These are phyloP conservation scores for Fusarium dimerum DNA, from an alignment of 2,329 filamentous ascomycete genomes.

Conservation along the genomic window DNA sequence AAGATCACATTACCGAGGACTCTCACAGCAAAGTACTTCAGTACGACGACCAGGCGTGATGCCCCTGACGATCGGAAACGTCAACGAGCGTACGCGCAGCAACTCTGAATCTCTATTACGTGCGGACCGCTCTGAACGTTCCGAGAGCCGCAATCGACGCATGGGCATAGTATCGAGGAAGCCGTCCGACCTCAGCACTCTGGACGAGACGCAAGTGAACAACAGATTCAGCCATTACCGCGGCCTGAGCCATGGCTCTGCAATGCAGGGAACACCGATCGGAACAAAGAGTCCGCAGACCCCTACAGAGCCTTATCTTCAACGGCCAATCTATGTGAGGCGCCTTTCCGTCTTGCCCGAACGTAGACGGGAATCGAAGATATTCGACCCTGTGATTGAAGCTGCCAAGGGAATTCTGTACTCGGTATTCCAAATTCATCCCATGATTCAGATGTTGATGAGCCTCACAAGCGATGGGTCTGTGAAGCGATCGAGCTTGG, in stretches of 20 bases:
- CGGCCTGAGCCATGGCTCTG: conserved; percentile 68
- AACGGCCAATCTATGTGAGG: conserved; percentile 63
- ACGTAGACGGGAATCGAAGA: conserved; percentile 61
- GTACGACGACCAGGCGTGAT: conserved; percentile 72
- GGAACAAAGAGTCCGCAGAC: conserved; percentile 56
- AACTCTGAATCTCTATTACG: conserved; percentile 64
- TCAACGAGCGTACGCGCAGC: conserved; percentile 67
- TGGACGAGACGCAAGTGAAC: conserved; percentile 63
- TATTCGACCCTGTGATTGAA: conserved; percentile 63
- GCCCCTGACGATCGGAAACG: conserved; percentile 67
- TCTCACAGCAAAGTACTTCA: conserved; percentile 67
- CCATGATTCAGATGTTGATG: conserved; percentile 67
- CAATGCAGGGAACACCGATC: conserved; percentile 57
- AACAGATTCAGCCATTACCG: conserved; percentile 68
- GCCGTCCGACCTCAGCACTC: conserved; percentile 59
- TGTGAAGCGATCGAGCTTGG: conserved; percentile 62
- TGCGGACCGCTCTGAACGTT: conserved; percentile 51
- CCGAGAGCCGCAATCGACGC: conserved; percentile 58
- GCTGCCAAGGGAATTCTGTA: conserved; percentile 67
- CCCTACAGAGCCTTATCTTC: conserved; percentile 57
- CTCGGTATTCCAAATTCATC: conserved; percentile 68
- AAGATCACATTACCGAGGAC: conserved; percentile 73
- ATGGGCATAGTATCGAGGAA: conserved; percentile 66
- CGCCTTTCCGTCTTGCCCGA: conserved; percentile 65
- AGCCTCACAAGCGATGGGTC: conserved; percentile 61